Evolutionary conservation across 768 basidiomycete genomes (phyloP), one percentile per base, ranked within the genome.

Genomic region (Candolleomyces efflorescens): DNA sequence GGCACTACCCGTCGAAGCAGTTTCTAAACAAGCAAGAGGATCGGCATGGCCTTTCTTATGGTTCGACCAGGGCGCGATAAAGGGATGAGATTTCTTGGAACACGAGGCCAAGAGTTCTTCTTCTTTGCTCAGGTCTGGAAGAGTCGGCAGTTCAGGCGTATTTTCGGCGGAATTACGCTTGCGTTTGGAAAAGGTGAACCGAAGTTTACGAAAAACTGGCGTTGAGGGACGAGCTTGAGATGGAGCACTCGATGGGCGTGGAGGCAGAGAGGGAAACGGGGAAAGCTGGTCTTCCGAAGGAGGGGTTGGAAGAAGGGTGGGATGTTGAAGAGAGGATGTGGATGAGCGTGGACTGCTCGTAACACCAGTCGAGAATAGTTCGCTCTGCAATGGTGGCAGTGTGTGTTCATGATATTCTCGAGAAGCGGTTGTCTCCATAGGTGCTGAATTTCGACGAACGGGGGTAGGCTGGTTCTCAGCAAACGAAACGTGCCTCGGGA

Each of bases 131-230:
- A 65, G 58, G 15, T 67, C 68, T 2, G 58, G 59, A 47, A 63
- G 24, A 17, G 26, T 26, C 13, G 49, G 49, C 15, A 36, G 60
- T 47, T 67, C 68, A 17, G 58, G 55, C 36, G 47, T 53, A 39
- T 65, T 63, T 27, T 67, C 65, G 7, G 48, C n/a, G 36, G 59
- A 57, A 27, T 51, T 36, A 13, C 63, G 63, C 47, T 62, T 50
- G 6, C 43, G n/a, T 38, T 61, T 69, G 15, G 46, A 51, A 45
- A 66, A 64, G 39, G 63, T 58, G 11, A 68, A 56, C 52, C 66
- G 68, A 41, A 71, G 55, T 52, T 68, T 71, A 37, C 62, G 66
- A 20, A 68, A 53, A 22, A 66, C 61, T 12, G 66, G 63, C 11
- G 65, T 58, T 9, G 57, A 58, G 11, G 57, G 36, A 15, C 32